Percentiles rank a stretch among this genome's conserved stretches.
Conservation (phyloP, 176 grass and related monocot genomes). For the Eleusine indica region DNA sequence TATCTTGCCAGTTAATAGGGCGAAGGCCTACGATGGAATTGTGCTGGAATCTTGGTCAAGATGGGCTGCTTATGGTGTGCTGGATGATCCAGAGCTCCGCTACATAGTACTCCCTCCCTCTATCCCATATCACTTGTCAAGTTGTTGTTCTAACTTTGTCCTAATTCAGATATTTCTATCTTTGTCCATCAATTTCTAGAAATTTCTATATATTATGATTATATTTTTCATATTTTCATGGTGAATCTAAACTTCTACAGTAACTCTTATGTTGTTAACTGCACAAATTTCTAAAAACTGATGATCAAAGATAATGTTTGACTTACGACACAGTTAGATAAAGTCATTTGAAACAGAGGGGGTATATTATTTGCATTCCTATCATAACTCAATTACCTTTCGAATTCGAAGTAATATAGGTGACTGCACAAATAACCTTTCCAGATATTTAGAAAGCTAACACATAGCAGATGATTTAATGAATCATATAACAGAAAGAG, state of each 20-base stretch:
- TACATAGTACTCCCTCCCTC: slow-evolving; percentile 43
- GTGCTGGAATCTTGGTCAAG: slow-evolving; percentile 97
- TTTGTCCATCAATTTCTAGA: neutral
- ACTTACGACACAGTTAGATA: neutral
- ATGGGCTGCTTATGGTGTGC: slow-evolving; percentile 87
- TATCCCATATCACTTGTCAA: neutral
- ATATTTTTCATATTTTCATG: neutral
- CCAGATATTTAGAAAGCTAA: neutral
- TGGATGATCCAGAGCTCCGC: slow-evolving; percentile 73
- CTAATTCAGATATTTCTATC: neutral
- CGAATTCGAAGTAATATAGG: slow-evolving; percentile 19
- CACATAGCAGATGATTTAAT: neutral
- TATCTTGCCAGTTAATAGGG: slow-evolving; percentile 68
- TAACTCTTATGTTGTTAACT: neutral
- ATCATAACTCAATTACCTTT: slow-evolving; percentile 24
- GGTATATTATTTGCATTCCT: slow-evolving; percentile 25
- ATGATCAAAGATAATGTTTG: neutral
- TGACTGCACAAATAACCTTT: neutral
- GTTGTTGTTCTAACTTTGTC: neutral
- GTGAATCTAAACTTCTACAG: neutral
- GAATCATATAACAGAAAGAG: neutral
- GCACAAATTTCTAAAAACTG: neutral
- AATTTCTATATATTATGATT: neutral
- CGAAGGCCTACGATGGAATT: slow-evolving; percentile 90
- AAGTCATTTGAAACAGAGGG: neutral